Base-by-base conservation (phyloP, 78 protist species). In the Speleostelium caveatum region DNA sequence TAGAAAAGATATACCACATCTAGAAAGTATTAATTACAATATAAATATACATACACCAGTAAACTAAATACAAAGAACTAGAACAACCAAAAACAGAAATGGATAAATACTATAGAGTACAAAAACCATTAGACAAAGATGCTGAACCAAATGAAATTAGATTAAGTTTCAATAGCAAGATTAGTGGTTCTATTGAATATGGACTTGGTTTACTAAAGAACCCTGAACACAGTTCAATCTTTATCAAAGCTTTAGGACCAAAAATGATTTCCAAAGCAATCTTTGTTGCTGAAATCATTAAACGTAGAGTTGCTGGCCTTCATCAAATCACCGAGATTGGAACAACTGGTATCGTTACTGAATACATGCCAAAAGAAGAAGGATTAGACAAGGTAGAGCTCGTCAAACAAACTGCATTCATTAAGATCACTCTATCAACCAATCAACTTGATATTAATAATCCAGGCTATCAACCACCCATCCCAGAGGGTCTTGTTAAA, bases 111-210 rank as follows among this genome's bases (percentile, higher is more conserved):
- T 41, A 51, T 45, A 38, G 75, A 19, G 78, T 69, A 28, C 79
- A 68, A 83, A 53, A 30, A 59, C 30, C 65, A 38, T 36, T 45
- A 35, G 79, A 83, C 21, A 67, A 67, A 17, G 67, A 59, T 30
- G 21, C 65, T 45, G 91, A 83, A 69, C 72, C 91, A 60, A 83
- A 83, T 83, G 91, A 83, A 45, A 73, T 83, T 45, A 83, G 91
- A 83, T 26, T 83, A 7, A 60, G 71, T 35, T 32, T 55, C 22
- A 38, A 62, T 33, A 83, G 72, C 38, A 60, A 58, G 55, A 55
- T 83, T 32, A 83, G 73, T 60, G 22, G 49, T 24, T 53, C 91
- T n/a, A 69, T 83, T 60, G 91, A 83, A 69, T 61, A 67, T 69
- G 91, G 91, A n/a, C 42, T 83, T 32, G 66, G 59, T 45, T 42